phyloP scores from a whole-genome alignment of 805 yeast genomes.

The Nakazawaea sp. region DNA sequence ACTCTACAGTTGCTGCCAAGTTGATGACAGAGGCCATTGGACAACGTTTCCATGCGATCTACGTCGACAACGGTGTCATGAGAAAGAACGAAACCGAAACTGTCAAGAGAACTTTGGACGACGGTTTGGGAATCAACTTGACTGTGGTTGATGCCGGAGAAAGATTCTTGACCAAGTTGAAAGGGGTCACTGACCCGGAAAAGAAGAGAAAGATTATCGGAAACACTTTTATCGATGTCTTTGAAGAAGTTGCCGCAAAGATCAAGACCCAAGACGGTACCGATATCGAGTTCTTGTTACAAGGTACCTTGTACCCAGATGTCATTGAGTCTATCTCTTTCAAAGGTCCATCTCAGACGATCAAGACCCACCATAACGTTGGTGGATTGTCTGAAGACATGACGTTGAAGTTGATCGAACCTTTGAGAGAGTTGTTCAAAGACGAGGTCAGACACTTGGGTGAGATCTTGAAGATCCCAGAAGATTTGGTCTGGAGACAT shows the following conservation, averaged over 20 bases:
- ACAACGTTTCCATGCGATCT: slow-evolving; percentile 95
- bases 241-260: slow-evolving; percentile 91
- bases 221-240: slow-evolving; percentile 93
- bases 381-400: slow-evolving; percentile 97
- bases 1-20: slow-evolving; percentile 98
- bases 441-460: slow-evolving; percentile 98
- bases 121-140: slow-evolving; percentile 90
- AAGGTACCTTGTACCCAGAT: slow-evolving; percentile 97
- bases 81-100: slow-evolving; percentile 86
- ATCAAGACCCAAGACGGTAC: slow-evolving; percentile 86
- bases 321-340: slow-evolving; percentile 97
- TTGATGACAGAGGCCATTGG: slow-evolving; percentile 98
- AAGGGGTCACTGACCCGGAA: slow-evolving; percentile 97
- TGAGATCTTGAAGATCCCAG: slow-evolving; percentile 89
- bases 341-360: slow-evolving; percentile 99
- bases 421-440: slow-evolving; percentile 95
- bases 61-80: slow-evolving; percentile 97
- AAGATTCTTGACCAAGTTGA: slow-evolving; percentile 75
- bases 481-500: slow-evolving; percentile 98
- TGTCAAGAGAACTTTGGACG: slow-evolving; percentile 85
- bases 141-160: slow-evolving; percentile 93
- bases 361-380: slow-evolving; percentile 98
- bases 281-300: slow-evolving; percentile 87
- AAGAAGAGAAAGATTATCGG: slow-evolving; percentile 98
- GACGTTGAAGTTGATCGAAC: slow-evolving; percentile 98